Evolutionary conservation across 305 asterid species (phyloP).

Genomic region (Fraxinus sp.): DNA sequence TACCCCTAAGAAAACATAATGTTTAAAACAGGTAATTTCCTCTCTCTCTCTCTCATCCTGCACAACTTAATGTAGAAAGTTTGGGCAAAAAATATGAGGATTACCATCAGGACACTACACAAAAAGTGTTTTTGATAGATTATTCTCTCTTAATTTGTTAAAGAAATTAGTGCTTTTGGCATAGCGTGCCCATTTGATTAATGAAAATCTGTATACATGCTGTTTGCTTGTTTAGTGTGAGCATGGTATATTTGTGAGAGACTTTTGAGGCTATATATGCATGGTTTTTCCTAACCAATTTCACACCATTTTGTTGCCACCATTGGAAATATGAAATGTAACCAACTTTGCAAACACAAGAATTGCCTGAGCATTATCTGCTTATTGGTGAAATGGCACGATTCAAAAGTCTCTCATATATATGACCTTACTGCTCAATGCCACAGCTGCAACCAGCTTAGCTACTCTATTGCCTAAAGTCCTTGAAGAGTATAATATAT

Average conservation of each 20-base stretch:
- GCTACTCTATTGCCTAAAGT: background rate
- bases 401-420: background rate
- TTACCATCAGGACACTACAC: background rate
- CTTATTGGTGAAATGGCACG: background rate
- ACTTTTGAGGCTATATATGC: background rate
- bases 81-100: background rate
- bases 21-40: slow-evolving; percentile 12
- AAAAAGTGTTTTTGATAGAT: background rate
- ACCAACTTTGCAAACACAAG: background rate
- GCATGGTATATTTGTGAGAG: slow-evolving; percentile 4
- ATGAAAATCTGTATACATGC: background rate
- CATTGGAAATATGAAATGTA: background rate
- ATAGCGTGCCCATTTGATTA: background rate
- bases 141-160: background rate
- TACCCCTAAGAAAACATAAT: background rate
- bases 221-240: background rate
- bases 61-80: background rate
- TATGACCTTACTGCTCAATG: background rate
- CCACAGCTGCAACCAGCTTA: background rate
- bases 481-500: background rate
- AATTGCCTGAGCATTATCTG: slow-evolving; percentile 13
- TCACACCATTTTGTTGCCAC: background rate
- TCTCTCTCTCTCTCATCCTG: background rate
- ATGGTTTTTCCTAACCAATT: background rate
- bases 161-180: background rate